Evolutionary conservation across 1,139 yeast species (phyloP).

Genomic region (Yarrowia galli): DNA sequence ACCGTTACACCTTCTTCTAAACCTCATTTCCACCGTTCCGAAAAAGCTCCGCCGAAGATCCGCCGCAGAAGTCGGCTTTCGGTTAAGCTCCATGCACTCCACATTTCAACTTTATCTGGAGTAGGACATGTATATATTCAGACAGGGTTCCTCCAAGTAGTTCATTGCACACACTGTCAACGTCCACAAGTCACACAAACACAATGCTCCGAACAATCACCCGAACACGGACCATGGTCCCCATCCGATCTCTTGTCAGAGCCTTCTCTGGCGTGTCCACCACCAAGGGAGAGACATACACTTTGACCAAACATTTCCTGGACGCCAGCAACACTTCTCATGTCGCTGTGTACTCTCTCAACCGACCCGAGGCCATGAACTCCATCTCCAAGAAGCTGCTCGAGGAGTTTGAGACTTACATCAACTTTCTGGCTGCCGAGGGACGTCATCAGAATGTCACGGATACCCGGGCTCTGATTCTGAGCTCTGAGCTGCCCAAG

Average conservation of each 20-base stretch:
- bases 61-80: slow-evolving; percentile 15
- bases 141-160: neutral
- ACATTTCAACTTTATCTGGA: slow-evolving; percentile 22
- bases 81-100: slow-evolving; percentile 30
- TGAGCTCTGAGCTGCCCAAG: slow-evolving; percentile 46
- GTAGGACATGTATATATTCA: neutral
- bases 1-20: too few relatives aligned
- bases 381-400: slow-evolving; percentile 48
- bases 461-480: slow-evolving; percentile 47
- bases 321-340: slow-evolving; percentile 39
- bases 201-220: slow-evolving; percentile 9
- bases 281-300: slow-evolving; percentile 23
- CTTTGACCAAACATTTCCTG: slow-evolving; percentile 23
- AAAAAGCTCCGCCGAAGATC: slow-evolving; percentile 15
- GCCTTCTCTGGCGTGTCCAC: neutral
- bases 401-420: slow-evolving; percentile 45
- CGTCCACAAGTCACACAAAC: too few relatives aligned
- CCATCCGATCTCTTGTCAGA: neutral
- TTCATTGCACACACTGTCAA: neutral
- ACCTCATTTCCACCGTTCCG: neutral
- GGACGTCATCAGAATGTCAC: slow-evolving; percentile 40
- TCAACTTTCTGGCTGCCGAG: slow-evolving; percentile 43
- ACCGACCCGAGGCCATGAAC: slow-evolving; percentile 50
- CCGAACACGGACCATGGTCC: neutral
- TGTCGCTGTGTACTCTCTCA: slow-evolving; percentile 47